Conservation (phyloP, 371 early-diverging fungal species). For the Fennellomyces sp. region DNA sequence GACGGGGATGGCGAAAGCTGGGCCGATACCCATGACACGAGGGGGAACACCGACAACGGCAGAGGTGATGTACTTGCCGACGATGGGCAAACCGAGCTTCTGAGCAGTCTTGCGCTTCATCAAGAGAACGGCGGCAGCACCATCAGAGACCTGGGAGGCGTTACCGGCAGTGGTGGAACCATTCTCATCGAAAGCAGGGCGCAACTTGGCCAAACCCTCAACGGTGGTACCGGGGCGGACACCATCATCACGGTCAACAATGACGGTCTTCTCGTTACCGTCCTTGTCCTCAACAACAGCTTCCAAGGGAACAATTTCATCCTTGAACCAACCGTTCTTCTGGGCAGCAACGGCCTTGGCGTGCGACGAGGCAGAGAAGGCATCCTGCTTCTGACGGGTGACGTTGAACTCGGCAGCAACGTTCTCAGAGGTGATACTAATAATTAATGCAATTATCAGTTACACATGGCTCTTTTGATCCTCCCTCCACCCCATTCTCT, state of each 20-base stretch:
- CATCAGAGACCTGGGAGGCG: slow-evolving; percentile 98
- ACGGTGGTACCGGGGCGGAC: slow-evolving; percentile 83
- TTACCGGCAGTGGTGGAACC: slow-evolving; percentile 97
- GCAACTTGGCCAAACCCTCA: slow-evolving; percentile 84
- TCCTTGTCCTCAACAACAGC: slow-evolving; percentile 76
- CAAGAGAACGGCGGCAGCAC: slow-evolving; percentile 96
- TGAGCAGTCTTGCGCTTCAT: slow-evolving; percentile 93
- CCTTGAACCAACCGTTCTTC: slow-evolving; percentile 88
- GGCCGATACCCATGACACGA: slow-evolving; percentile 94
- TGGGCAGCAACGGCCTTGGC: slow-evolving; percentile 85
- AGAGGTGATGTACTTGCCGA: slow-evolving; percentile 90
- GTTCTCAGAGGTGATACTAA: slow-evolving; percentile 92
- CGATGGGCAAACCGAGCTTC: slow-evolving; percentile 83
- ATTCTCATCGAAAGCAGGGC: slow-evolving; percentile 87
- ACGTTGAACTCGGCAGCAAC: slow-evolving; percentile 88
- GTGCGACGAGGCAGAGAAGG: slow-evolving; percentile 84
- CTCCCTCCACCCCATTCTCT: not conserved
- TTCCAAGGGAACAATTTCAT: slow-evolving; percentile 92
- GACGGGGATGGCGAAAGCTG: slow-evolving; percentile 92
- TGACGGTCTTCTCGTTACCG: slow-evolving; percentile 66
- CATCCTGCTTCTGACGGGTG: slow-evolving; percentile 87
- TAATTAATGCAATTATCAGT: slow-evolving; percentile 1
- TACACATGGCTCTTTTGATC: not conserved
- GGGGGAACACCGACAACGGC: slow-evolving; percentile 95
- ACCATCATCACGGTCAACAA: slow-evolving; percentile 90